Percentiles rank a stretch among this genome's conserved stretches.
phyloP scores from a whole-genome alignment of 192 early-diverging fungal species.

The Gonapodya sp. region DNA sequence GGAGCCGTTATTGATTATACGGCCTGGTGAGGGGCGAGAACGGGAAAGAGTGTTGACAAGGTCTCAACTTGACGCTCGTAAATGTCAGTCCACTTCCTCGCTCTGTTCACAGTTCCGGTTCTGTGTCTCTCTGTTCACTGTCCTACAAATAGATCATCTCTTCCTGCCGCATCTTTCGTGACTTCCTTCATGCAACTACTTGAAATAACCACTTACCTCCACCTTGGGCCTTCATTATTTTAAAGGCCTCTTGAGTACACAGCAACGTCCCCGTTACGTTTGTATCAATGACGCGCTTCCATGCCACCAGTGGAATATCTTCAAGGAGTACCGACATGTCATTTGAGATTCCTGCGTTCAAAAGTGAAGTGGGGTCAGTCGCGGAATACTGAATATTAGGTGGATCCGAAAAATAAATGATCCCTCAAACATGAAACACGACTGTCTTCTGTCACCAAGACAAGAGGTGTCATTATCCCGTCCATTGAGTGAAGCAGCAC shows the following conservation, averaged over 20 bases:
- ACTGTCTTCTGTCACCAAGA: no score
- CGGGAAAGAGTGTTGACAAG: neutral
- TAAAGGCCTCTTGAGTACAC: conserved; percentile 9
- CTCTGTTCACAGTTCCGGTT: neutral
- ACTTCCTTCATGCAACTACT: no score
- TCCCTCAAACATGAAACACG: no score
- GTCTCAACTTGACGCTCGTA: neutral
- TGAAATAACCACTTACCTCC: neutral
- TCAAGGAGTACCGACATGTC: neutral
- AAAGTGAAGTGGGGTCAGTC: no score
- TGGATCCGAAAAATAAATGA: no score
- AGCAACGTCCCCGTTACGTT: conserved; percentile 7
- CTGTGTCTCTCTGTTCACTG: no score
- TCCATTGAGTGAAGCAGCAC: no score
- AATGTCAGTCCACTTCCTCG: no score
- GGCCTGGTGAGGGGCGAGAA: neutral
- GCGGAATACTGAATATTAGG: no score
- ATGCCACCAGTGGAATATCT: neutral
- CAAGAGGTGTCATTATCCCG: no score
- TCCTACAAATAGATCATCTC: no score
- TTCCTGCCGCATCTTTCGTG: no score
- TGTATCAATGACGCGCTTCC: conserved; percentile 8
- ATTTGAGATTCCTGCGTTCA: neutral
- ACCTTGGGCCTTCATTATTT: neutral
- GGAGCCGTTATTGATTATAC: conserved; percentile 10